Evolutionary conservation across 768 basidiomycete genomes (phyloP).

Genomic region (Imleria badia): DNA sequence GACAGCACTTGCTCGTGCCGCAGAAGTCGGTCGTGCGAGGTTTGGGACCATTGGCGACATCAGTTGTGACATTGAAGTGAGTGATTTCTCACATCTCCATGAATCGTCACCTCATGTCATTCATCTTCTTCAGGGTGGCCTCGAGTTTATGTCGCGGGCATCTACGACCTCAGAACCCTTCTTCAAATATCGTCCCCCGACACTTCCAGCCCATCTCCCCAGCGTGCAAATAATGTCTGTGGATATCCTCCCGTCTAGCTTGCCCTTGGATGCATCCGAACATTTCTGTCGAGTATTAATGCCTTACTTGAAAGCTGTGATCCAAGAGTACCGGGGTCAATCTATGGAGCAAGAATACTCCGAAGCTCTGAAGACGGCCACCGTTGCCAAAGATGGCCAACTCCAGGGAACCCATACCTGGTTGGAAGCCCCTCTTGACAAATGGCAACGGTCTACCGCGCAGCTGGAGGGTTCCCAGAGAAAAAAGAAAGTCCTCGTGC

Average conservation of each 20-base stretch:
- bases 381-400: conserved; percentile 60
- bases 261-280: conserved; percentile 78
- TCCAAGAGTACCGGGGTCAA: conserved; percentile 40
- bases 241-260: conserved; percentile 85
- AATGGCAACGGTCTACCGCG: conserved; percentile 33
- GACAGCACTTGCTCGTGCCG: conserved; percentile 47
- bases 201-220: conserved; percentile 46
- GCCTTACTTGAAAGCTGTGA: conserved; percentile 65
- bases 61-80: conserved; percentile 80
- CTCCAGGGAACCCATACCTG: conserved; percentile 55
- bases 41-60: conserved; percentile 83
- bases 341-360: conserved; percentile 27
- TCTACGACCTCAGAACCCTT: conserved; percentile 80
- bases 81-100: conserved; percentile 3
- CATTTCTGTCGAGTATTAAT: conserved; percentile 68
- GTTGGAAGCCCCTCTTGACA: conserved; percentile 53
- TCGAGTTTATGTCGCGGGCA: conserved; percentile 76
- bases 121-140: conserved; percentile 58
- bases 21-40: conserved; percentile 50
- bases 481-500: conserved; percentile 71
- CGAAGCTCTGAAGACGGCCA: conserved; percentile 64
- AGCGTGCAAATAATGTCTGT: conserved; percentile 82
- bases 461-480: conserved; percentile 11
- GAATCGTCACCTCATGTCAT: background rate
- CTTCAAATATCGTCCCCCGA: conserved; percentile 49